These are phyloP conservation scores for Fistulifera pelliculosa DNA, from an alignment of 108 stramenopile genomes.

Conservation along the genomic window DNA sequence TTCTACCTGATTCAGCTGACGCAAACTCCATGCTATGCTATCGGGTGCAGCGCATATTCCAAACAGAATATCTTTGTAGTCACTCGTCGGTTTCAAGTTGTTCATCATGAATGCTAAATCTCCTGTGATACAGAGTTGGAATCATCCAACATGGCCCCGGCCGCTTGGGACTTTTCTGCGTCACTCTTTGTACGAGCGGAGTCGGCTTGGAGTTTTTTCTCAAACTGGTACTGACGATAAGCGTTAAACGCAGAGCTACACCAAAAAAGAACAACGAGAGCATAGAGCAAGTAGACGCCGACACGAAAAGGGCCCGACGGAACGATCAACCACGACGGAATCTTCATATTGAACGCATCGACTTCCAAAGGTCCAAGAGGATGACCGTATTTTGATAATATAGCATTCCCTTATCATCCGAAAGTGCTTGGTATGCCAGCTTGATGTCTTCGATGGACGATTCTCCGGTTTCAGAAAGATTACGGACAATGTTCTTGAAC, in stretches of 20 bases:
- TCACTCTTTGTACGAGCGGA: not conserved
- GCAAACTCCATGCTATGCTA: conserved; percentile 33
- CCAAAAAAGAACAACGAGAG: not conserved
- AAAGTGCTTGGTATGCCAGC: conserved; percentile 12
- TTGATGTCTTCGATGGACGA: conserved; percentile 5
- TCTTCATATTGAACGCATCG: conserved; percentile 7
- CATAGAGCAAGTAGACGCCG: conserved; percentile 1
- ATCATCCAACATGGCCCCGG: not conserved
- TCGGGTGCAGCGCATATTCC: conserved; percentile 61
- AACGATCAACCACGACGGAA: conserved; percentile 19
- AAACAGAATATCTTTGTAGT: conserved; percentile 56
- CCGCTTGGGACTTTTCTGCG: not conserved
- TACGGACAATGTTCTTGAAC: conserved; percentile 26
- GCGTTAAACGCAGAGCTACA: not conserved
- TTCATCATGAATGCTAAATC: conserved; percentile 52
- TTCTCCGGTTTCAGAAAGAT: conserved; percentile 37
- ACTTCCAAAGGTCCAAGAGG: conserved; percentile 12
- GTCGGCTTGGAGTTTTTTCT: not conserved
- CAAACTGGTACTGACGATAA: not conserved
- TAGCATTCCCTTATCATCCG: conserved; percentile 4
- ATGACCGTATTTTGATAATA: conserved; percentile 18
- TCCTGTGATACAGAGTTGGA: conserved; percentile 23
- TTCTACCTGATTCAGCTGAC: conserved; percentile 21
- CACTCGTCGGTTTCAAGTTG: conserved; percentile 36
- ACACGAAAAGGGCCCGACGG: conserved; percentile 9